phyloP scores from a whole-genome alignment of 495 filamentous ascomycete genomes.

The Thermochaetoides thermophila region DNA sequence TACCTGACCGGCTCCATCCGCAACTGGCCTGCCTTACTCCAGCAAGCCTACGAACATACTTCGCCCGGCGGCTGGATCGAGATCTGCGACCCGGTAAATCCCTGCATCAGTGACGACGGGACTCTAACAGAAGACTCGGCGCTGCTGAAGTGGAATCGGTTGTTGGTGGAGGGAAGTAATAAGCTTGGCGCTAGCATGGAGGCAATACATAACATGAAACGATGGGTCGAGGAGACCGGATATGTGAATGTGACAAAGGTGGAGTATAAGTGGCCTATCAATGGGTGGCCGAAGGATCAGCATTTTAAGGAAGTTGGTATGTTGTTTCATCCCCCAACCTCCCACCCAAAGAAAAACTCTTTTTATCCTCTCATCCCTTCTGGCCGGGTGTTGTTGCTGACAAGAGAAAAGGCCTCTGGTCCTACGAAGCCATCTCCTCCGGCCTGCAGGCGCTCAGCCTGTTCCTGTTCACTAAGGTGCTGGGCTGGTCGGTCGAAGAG shows the following conservation, averaged over 20 bases:
- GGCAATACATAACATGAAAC: neutral
- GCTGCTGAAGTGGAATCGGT: slow-evolving; percentile 1
- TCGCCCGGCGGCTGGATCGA: slow-evolving; percentile 16
- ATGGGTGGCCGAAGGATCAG: slow-evolving; percentile 10
- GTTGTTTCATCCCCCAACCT: too few species aligned
- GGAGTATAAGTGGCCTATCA: slow-evolving; percentile 7
- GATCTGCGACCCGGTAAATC: slow-evolving; percentile 9
- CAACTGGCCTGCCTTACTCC: slow-evolving; percentile 29
- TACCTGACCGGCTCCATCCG: slow-evolving; percentile 27
- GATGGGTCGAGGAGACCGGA: slow-evolving; percentile 8
- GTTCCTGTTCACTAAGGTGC: slow-evolving; percentile 34
- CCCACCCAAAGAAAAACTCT: too few species aligned
- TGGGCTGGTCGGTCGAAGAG: slow-evolving; percentile 38
- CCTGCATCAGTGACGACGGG: slow-evolving; percentile 9
- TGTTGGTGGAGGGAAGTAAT: slow-evolving; percentile 5
- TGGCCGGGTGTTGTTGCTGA: too few species aligned
- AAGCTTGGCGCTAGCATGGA: neutral
- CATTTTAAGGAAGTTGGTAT: slow-evolving; percentile 15
- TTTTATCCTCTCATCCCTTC: too few species aligned
- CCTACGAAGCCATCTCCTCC: slow-evolving; percentile 16
- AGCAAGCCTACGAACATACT: slow-evolving; percentile 1
- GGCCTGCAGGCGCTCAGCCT: slow-evolving; percentile 27
- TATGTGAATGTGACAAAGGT: slow-evolving; percentile 9
- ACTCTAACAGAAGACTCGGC: slow-evolving; percentile 7
- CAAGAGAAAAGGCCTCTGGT: too few species aligned